phyloP scores from a whole-genome alignment of 75 land plant species.

The Chamaecyparis obtusa region DNA sequence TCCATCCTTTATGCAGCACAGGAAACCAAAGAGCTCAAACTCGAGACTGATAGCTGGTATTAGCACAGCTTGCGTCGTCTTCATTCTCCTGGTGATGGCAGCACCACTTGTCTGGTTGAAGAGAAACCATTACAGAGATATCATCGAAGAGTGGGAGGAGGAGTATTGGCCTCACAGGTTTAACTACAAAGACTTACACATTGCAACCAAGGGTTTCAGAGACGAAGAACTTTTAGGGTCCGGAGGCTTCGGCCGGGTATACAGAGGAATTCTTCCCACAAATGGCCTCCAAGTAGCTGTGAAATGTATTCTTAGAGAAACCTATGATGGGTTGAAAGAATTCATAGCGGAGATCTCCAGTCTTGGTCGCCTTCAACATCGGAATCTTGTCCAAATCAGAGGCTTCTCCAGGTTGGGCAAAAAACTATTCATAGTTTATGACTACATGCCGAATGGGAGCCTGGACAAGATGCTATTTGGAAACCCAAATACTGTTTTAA shows the following conservation, averaged over 20 bases:
- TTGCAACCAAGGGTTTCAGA: neutral
- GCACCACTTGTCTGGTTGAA: too few relatives aligned
- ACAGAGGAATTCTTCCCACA: neutral
- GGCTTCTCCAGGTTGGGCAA: too few relatives aligned
- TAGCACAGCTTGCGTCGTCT: neutral
- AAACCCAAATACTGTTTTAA: neutral
- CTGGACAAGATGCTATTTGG: slow-evolving; percentile 14
- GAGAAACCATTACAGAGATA: neutral
- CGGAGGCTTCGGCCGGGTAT: neutral
- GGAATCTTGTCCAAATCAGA: neutral
- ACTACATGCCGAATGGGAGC: neutral
- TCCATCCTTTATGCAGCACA: too few relatives aligned
- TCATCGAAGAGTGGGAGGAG: neutral
- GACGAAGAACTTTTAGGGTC: neutral
- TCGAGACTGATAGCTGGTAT: too few relatives aligned
- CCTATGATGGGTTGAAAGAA: too few relatives aligned
- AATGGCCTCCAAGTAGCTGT: too few relatives aligned
- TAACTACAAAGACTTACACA: neutral
- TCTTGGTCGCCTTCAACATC: neutral
- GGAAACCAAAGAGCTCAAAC: too few relatives aligned
- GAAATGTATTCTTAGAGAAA: too few relatives aligned
- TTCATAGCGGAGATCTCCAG: too few relatives aligned
- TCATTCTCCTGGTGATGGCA: neutral
- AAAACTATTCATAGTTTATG: too few relatives aligned
- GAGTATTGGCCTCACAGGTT: neutral